Conservation (phyloP, 257 asterid species). For the Fraxinus excelsior region DNA sequence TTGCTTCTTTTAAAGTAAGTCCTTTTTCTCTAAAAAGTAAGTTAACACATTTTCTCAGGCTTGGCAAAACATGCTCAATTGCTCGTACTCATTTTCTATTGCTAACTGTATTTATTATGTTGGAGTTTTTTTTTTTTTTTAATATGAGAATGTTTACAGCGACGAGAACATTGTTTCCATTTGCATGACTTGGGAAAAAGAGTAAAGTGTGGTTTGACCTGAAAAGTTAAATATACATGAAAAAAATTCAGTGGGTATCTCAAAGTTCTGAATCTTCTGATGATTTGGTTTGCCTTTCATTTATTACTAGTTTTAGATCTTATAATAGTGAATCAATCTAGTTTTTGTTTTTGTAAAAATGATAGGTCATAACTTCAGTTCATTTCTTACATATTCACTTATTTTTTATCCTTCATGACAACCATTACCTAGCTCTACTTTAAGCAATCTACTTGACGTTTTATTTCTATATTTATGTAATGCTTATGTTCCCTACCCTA, state of each 20-base stretch:
- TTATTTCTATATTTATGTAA: not conserved
- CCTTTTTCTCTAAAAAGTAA: too few relatives aligned
- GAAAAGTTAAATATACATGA: not conserved
- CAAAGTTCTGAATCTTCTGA: not conserved
- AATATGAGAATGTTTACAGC: not conserved
- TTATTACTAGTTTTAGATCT: not conserved
- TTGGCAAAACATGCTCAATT: not conserved
- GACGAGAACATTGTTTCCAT: not conserved
- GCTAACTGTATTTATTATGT: not conserved
- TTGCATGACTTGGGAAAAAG: not conserved
- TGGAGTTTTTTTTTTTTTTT: not conserved
- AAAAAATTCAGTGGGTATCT: not conserved
- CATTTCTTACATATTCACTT: too few relatives aligned
- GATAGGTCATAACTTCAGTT: not conserved
- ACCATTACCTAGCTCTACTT: not conserved
- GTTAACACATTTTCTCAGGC: not conserved
- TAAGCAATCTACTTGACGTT: not conserved
- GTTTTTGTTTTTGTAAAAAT: not conserved
- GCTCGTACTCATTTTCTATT: not conserved
- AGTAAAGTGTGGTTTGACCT: not conserved
- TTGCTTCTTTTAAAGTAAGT: not conserved
- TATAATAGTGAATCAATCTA: not conserved
- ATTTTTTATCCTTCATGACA: not conserved
- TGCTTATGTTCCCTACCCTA: not conserved
- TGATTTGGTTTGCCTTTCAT: not conserved